Conservation (phyloP, 2,329 filamentous ascomycete species). For the Scorias spongiosa region DNA sequence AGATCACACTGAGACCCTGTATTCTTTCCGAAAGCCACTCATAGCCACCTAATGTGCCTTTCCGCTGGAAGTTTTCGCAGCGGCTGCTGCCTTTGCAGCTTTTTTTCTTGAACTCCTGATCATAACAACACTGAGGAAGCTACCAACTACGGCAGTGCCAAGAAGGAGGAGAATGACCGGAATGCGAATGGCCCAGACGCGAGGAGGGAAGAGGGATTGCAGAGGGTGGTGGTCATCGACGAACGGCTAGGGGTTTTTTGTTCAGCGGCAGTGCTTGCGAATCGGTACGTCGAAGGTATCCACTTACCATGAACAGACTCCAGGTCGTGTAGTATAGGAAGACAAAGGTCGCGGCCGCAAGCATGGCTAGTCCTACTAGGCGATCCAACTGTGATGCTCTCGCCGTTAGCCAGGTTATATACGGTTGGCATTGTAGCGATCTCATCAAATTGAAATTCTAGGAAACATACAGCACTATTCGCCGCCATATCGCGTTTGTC, state of each 20-base stretch:
- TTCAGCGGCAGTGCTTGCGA: not conserved
- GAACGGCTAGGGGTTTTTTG: constrained; percentile 53
- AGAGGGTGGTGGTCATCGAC: constrained; percentile 89
- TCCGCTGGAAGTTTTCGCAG: constrained; percentile 42
- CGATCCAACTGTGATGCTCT: constrained; percentile 61
- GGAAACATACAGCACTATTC: constrained; percentile 4
- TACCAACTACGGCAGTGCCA: constrained; percentile 83
- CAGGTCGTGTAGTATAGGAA: constrained; percentile 93
- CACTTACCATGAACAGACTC: constrained; percentile 84
- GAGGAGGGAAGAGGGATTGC: constrained; percentile 87
- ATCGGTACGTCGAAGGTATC: not conserved
- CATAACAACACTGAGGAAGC: constrained; percentile 94
- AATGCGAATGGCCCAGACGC: constrained; percentile 97
- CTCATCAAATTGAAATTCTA: not conserved
- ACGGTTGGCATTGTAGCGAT: not conserved
- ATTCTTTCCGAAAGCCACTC: not conserved
- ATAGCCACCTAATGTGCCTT: constrained; percentile 45
- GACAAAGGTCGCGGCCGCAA: constrained; percentile 55
- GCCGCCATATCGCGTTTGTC: constrained; percentile 2
- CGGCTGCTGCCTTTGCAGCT: constrained; percentile 75
- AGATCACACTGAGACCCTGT: not conserved
- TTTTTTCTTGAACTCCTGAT: constrained; percentile 98
- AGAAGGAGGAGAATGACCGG: constrained; percentile 92
- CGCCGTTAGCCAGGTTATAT: not conserved
- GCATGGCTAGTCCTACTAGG: constrained; percentile 62